Evolutionary conservation across 2,329 filamentous ascomycete genomes (phyloP).

Genomic region (Diplodia corticola): DNA sequence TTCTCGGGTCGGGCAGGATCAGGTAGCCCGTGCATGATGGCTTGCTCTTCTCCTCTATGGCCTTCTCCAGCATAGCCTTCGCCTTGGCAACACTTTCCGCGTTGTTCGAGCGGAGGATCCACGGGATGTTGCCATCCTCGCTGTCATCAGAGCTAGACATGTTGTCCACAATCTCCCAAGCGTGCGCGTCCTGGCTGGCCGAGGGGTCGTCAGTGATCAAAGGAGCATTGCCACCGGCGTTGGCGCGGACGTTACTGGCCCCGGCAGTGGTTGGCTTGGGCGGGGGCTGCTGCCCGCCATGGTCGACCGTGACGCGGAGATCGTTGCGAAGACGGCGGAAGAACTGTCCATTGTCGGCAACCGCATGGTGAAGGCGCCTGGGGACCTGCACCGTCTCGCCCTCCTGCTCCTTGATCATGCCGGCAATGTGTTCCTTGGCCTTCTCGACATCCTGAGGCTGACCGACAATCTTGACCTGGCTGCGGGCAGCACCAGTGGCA

Average conservation of each 20-base stretch:
- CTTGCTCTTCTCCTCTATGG: slow-evolving; percentile 70
- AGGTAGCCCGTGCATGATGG: slow-evolving; percentile 79
- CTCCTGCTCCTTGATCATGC: slow-evolving; percentile 79
- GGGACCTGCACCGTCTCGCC: slow-evolving; percentile 87
- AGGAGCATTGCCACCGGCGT: slow-evolving; percentile 67
- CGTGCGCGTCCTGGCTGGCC: slow-evolving; percentile 59
- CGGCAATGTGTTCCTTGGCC: slow-evolving; percentile 81
- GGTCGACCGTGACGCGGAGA: slow-evolving; percentile 86
- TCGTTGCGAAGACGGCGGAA: slow-evolving; percentile 89
- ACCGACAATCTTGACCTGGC: slow-evolving; percentile 83
- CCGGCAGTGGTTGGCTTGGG: slow-evolving; percentile 61
- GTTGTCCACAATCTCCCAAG: slow-evolving; percentile 78
- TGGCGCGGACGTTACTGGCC: slow-evolving; percentile 47
- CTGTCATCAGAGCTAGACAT: slow-evolving; percentile 55
- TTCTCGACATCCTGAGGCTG: slow-evolving; percentile 75
- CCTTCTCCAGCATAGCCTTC: slow-evolving; percentile 69
- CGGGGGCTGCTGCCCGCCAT: slow-evolving; percentile 77
- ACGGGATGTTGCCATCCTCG: slow-evolving; percentile 68
- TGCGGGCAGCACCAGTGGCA: slow-evolving; percentile 68
- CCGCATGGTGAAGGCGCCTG: slow-evolving; percentile 74
- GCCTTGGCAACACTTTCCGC: slow-evolving; percentile 80
- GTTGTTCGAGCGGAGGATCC: slow-evolving; percentile 75
- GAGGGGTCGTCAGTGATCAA: slow-evolving; percentile 86
- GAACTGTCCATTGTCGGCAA: slow-evolving; percentile 87
- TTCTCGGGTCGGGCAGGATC: slow-evolving; percentile 82